Evolutionary conservation across 306 rosid genomes (phyloP).

Genomic region (Cajanus cajan): DNA sequence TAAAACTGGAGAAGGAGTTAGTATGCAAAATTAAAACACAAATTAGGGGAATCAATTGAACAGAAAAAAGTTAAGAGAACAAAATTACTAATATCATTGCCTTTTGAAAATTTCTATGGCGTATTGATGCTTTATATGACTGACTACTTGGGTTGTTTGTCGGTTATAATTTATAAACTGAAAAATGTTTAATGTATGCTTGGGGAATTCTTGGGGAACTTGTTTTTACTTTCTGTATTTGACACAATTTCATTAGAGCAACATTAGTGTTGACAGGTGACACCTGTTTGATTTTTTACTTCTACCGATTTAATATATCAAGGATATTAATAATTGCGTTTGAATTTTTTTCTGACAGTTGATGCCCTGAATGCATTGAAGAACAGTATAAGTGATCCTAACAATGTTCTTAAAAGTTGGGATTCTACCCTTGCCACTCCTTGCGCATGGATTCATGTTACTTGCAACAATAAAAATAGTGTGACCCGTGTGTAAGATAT

Average conservation of each 20-base stretch:
- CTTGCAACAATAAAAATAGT: slow-evolving; percentile 49
- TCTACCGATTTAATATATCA: no score
- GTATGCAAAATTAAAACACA: neutral
- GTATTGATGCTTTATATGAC: neutral
- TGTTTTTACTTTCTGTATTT: neutral
- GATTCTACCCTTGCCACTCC: slow-evolving; percentile 65
- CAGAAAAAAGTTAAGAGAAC: neutral
- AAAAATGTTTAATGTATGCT: neutral
- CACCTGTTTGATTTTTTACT: neutral
- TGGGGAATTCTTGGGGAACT: neutral
- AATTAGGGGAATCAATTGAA: neutral
- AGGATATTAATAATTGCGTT: neutral
- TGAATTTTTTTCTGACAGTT: neutral
- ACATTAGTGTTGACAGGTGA: neutral
- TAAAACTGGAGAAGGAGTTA: neutral
- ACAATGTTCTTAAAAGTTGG: slow-evolving; percentile 60
- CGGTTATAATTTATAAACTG: neutral
- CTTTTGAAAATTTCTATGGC: neutral
- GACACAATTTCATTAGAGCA: neutral
- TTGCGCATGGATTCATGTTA: slow-evolving; percentile 75
- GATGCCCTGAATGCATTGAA: no score
- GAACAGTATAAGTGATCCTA: no score
- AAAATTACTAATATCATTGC: neutral
- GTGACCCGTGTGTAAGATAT: slow-evolving; percentile 71
- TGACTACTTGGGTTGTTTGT: neutral